phyloP scores from a whole-genome alignment of 1,284 basidiomycete species.

The Vanrija humicola region DNA sequence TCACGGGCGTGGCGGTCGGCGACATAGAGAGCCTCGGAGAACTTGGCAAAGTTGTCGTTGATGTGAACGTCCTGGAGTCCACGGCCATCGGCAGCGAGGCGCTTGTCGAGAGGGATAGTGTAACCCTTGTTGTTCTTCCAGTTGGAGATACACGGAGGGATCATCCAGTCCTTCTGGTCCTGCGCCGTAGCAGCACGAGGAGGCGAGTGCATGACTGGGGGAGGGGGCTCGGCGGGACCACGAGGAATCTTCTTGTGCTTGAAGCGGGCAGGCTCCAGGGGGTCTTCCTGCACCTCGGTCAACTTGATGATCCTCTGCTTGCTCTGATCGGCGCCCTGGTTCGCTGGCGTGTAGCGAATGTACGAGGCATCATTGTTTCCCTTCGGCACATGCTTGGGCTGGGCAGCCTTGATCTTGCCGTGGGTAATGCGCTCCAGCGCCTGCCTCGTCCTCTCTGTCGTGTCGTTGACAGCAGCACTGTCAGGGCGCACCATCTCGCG shows the following conservation, averaged over 20 bases:
- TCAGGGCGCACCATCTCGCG: constrained; percentile 83
- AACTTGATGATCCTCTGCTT: constrained; percentile 99
- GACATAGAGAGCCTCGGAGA: constrained; percentile 91
- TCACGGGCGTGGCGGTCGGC: constrained; percentile 98
- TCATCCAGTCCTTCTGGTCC: constrained; percentile 99
- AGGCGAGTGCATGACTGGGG: constrained; percentile 92
- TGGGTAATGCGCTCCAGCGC: constrained; percentile 91
- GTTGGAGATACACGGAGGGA: constrained; percentile 98
- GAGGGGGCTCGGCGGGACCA: constrained; percentile 91
- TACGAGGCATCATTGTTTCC: constrained; percentile 76
- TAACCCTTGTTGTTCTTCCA: constrained; percentile 99
- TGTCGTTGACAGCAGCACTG: constrained; percentile 80
- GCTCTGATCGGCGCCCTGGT: constrained; percentile 47
- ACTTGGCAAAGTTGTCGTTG: constrained; percentile 99
- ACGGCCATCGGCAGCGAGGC: constrained; percentile 93
- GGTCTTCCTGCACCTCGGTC: constrained; percentile 95
- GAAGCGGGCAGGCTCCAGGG: constrained; percentile 92
- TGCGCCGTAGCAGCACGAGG: constrained; percentile 92
- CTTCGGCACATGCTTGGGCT: constrained; percentile 63
- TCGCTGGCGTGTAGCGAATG: constrained; percentile 89
- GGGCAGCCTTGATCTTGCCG: constrained; percentile 94
- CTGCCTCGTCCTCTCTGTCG: constrained; percentile 81
- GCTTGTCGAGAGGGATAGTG: constrained; percentile 97
- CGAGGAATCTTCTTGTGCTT: constrained; percentile 98
- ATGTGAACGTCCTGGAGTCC: constrained; percentile 98